Conservation (phyloP, 2,329 filamentous ascomycete species). For the Periconia sp. region DNA sequence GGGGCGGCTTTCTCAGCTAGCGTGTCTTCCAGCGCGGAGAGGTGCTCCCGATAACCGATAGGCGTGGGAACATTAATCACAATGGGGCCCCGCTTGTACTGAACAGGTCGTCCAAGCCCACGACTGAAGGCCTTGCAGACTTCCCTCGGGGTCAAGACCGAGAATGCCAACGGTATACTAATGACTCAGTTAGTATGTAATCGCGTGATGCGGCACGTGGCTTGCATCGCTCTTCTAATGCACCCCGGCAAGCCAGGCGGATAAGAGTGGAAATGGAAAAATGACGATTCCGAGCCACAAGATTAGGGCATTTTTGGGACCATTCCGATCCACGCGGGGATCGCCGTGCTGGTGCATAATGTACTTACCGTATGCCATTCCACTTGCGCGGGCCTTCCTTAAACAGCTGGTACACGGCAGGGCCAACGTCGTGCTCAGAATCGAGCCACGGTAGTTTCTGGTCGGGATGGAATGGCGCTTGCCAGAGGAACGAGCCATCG, state of each 20-base stretch:
- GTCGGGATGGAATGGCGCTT: conserved; percentile 90
- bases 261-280: conserved; percentile 16
- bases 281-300: conserved; percentile 17
- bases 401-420: conserved; percentile 90
- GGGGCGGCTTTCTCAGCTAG: conserved; percentile 66
- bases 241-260: background rate
- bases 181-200: conserved; percentile 30
- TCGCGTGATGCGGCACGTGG: conserved; percentile 22
- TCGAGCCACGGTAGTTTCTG: conserved; percentile 93
- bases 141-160: conserved; percentile 82
- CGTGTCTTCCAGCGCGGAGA: conserved; percentile 68
- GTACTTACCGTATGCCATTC: conserved; percentile 71
- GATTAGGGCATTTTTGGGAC: conserved; percentile 17
- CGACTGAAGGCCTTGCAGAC: conserved; percentile 80
- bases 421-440: conserved; percentile 93
- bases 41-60: conserved; percentile 84
- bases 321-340: conserved; percentile 19
- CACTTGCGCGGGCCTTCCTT: conserved; percentile 90
- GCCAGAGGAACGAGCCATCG: conserved; percentile 90
- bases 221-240: conserved; percentile 5
- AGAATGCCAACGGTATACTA: conserved; percentile 88
- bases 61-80: conserved; percentile 87
- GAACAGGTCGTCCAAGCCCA: conserved; percentile 78
- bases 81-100: conserved; percentile 79
- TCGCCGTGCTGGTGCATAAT: conserved; percentile 22